phyloP scores from a whole-genome alignment of 371 early-diverging fungal genomes.

The Mucor plumbeus region DNA sequence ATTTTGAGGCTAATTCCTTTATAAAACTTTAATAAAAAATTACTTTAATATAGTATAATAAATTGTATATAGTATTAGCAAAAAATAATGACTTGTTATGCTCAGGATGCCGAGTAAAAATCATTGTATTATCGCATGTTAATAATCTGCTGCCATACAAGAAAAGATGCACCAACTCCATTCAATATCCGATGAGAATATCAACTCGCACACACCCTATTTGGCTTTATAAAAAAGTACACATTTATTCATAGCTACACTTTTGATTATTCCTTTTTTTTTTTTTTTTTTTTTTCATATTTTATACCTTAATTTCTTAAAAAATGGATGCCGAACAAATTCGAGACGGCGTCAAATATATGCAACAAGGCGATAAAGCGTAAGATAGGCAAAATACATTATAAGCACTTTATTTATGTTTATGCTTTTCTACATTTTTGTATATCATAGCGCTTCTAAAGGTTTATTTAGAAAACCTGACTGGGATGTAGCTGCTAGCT shows the following conservation, averaged over 20 bases:
- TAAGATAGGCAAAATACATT: conserved; percentile 26
- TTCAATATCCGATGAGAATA: not conserved
- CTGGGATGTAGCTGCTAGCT: conserved; percentile 85
- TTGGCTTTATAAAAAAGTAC: not conserved
- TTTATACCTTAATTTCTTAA: not conserved
- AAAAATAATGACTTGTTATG: too few relatives aligned
- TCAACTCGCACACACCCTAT: too few relatives aligned
- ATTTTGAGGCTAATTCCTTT: too few relatives aligned
- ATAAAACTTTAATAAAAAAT: too few relatives aligned
- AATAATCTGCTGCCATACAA: too few relatives aligned
- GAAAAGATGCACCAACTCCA: too few relatives aligned
- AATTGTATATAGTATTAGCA: too few relatives aligned
- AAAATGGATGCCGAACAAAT: conserved; percentile 57
- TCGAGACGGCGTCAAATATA: conserved; percentile 65
- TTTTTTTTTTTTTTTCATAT: not conserved
- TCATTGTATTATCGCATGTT: too few relatives aligned
- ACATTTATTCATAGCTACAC: not conserved
- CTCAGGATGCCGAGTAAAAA: too few relatives aligned
- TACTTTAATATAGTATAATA: too few relatives aligned
- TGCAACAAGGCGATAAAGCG: conserved; percentile 76
- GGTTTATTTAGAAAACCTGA: conserved; percentile 85
- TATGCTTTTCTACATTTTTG: not conserved
- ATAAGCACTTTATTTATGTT: not conserved
- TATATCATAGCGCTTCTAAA: conserved; percentile 62
- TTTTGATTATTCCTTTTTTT: not conserved